phyloP scores from a whole-genome alignment of 352 stramenopile genomes.

The Globisporangium nagaii region DNA sequence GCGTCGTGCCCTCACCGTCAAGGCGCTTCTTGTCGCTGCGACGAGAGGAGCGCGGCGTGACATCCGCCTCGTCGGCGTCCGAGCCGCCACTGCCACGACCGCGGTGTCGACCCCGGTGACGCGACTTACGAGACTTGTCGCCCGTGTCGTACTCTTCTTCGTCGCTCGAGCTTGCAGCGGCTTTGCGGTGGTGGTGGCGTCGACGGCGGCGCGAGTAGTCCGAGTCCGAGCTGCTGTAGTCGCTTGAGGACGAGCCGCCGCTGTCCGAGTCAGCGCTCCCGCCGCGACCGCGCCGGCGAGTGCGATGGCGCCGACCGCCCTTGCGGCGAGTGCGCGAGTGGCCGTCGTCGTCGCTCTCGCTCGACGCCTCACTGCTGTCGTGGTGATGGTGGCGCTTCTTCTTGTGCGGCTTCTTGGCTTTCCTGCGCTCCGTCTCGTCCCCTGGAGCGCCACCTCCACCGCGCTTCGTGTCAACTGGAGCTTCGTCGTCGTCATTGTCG shows the following conservation, averaged over 20 bases:
- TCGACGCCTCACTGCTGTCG: conserved; percentile 34
- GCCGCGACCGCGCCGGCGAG: conserved; percentile 16
- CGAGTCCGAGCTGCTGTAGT: conserved; percentile 41
- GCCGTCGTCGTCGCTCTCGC: conserved; percentile 26
- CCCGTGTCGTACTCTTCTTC: conserved; percentile 43
- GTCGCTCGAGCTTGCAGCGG: conserved; percentile 54
- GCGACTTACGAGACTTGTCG: conserved; percentile 36
- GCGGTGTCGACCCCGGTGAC: conserved; percentile 14
- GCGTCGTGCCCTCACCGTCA: background rate
- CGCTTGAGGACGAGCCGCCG: conserved; percentile 44
- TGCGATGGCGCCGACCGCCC: conserved; percentile 10
- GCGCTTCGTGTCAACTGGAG: conserved; percentile 6
- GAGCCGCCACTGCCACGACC: conserved; percentile 25
- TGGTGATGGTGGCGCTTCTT: conserved; percentile 41
- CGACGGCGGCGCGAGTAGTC: conserved; percentile 32
- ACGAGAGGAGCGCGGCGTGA: conserved; percentile 16
- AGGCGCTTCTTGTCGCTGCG: conserved; percentile 15
- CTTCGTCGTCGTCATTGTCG: conserved; percentile 16
- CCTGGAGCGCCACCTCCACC: background rate
- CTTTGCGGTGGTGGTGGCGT: conserved; percentile 29
- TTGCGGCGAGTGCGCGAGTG: conserved; percentile 18
- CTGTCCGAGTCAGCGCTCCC: conserved; percentile 14
- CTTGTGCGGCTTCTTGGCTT: conserved; percentile 38
- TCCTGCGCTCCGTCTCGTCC: conserved; percentile 13
- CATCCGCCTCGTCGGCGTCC: conserved; percentile 23